A percentile compares a stretch with the other conserved stretches of the same genome.
Conservation (phyloP, 2,329 filamentous ascomycete species). For the Hymenoscyphus infarciens region DNA sequence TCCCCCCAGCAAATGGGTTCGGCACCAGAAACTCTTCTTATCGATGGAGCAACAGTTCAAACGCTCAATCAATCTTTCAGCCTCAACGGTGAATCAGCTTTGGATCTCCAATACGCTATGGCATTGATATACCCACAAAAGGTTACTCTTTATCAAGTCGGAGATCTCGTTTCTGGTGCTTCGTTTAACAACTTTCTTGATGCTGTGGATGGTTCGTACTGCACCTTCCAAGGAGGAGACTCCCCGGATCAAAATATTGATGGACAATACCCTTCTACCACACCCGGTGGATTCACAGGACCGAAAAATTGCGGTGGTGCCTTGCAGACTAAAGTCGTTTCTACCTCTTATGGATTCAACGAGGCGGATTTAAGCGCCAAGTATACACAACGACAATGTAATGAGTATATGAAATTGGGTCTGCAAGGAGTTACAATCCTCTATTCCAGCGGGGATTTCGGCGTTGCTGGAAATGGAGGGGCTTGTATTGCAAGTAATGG, state of each 20-base stretch:
- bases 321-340: constrained; percentile 50
- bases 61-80: constrained; percentile 37
- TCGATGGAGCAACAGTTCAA: constrained; percentile 38
- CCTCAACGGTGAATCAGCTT: constrained; percentile 40
- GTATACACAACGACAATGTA: constrained; percentile 51
- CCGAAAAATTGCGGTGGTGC: constrained; percentile 44
- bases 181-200: constrained; percentile 37
- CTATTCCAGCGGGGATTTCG: constrained; percentile 49
- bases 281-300: constrained; percentile 37
- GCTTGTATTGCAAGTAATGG: constrained; percentile 38
- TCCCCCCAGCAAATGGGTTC: constrained; percentile 40
- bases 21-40: constrained; percentile 37
- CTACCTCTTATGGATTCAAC: constrained; percentile 51
- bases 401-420: constrained; percentile 55
- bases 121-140: constrained; percentile 49
- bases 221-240: constrained; percentile 43
- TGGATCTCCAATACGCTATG: constrained; percentile 43
- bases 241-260: constrained; percentile 37
- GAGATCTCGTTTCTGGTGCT: constrained; percentile 33
- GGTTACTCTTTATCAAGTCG: constrained; percentile 48
- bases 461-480: constrained; percentile 41
- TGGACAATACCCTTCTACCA: constrained; percentile 36
- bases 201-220: constrained; percentile 44
- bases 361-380: constrained; percentile 47
- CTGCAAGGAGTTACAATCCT: constrained; percentile 49